These are phyloP conservation scores for Grifola frondosa DNA, from an alignment of 1,284 basidiomycete species.

Conservation along the genomic window DNA sequence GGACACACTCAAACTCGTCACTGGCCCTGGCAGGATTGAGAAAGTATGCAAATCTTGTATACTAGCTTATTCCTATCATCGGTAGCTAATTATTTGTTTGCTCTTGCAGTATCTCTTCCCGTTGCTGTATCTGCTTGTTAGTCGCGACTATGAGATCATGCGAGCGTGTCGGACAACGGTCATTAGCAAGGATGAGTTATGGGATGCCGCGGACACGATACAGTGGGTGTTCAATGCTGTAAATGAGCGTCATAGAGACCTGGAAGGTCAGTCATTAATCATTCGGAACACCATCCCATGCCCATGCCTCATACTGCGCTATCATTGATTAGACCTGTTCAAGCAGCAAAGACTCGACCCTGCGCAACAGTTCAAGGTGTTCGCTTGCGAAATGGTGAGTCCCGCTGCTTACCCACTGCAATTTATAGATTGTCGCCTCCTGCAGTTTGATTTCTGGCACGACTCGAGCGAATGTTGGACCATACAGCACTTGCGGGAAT, in stretches of 20 bases:
- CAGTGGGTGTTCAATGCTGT: slow-evolving; percentile 18
- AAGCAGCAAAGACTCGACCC: slow-evolving; percentile 21
- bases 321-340: slow-evolving; percentile 23
- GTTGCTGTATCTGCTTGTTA: slow-evolving; percentile 19
- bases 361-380: slow-evolving; percentile 17
- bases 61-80: too few relatives aligned
- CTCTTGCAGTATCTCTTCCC: slow-evolving; percentile 32
- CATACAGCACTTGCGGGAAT: slow-evolving; percentile 5
- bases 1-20: slow-evolving; percentile 24
- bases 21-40: slow-evolving; percentile 25
- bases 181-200: slow-evolving; percentile 25
- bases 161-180: slow-evolving; percentile 13
- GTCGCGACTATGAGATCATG: slow-evolving; percentile 19
- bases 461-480: slow-evolving; percentile 5
- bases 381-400: slow-evolving; percentile 23
- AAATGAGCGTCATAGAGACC: slow-evolving; percentile 12
- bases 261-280: slow-evolving; percentile 7
- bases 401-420: not conserved
- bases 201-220: slow-evolving; percentile 22
- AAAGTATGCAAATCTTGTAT: slow-evolving; percentile 16
- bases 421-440: too few relatives aligned
- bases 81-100: not conserved
- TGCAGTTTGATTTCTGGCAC: slow-evolving; percentile 15
- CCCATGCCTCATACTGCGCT: not conserved
- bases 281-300: not conserved